Conservation (phyloP, 768 basidiomycete genomes). For the Macrolepiota fuliginosa region DNA sequence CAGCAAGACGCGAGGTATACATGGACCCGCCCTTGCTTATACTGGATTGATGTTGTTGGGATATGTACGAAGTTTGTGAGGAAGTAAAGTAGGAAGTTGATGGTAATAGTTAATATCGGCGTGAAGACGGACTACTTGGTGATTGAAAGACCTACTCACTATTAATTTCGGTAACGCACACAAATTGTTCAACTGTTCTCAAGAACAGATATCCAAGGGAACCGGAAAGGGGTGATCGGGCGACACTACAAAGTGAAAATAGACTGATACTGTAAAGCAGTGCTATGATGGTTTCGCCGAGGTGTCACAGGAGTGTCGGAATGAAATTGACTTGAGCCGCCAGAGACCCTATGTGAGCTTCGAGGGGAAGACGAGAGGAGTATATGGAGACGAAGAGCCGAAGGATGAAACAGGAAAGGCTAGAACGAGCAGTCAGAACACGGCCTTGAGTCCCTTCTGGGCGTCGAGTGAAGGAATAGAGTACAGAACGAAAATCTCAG, state of each 20-base stretch:
- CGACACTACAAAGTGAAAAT: background rate
- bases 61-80: background rate
- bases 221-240: background rate
- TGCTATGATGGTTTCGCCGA: background rate
- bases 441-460: background rate
- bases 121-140: background rate
- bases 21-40: conserved; percentile 24
- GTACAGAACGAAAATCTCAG: background rate
- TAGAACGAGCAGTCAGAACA: background rate
- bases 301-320: background rate
- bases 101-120: conserved; percentile 2
- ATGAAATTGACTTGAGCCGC: background rate
- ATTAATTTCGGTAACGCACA: background rate
- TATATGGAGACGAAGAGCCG: background rate
- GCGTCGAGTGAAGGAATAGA: background rate
- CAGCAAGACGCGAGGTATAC: conserved; percentile 42
- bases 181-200: background rate
- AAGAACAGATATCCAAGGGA: background rate
- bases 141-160: background rate
- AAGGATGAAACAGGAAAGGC: background rate
- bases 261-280: background rate
- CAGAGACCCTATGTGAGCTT: background rate
- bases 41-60: background rate
- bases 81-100: background rate
- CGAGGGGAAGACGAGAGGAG: background rate